A percentile compares a stretch with the other conserved stretches of the same genome.
phyloP scores from a whole-genome alignment of 805 yeast genomes.

The Metschnikowia sp. region DNA sequence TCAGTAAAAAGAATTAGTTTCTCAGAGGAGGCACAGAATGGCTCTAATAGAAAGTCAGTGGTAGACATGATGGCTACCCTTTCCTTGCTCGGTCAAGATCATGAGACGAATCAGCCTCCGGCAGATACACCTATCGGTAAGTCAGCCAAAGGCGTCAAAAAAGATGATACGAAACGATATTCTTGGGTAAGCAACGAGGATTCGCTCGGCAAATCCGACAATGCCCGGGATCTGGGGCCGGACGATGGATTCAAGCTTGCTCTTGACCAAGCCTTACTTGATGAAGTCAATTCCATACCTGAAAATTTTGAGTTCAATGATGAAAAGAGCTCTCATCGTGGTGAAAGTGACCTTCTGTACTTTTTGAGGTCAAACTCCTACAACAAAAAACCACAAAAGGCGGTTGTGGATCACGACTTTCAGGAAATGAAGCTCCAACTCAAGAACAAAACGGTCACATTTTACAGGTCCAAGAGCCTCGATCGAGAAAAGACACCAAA shows the following conservation, averaged over 20 bases:
- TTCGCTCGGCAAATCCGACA: conserved; percentile 12
- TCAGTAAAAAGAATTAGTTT: neutral
- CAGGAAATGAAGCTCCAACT: conserved; percentile 36
- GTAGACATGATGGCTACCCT: conserved; percentile 29
- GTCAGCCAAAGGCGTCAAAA: neutral
- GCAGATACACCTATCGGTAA: neutral
- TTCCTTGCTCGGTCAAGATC: conserved; percentile 17
- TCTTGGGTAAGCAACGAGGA: conserved; percentile 34
- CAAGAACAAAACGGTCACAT: conserved; percentile 39
- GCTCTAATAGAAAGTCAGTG: conserved; percentile 21
- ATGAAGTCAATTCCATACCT: conserved; percentile 35
- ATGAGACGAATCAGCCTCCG: neutral
- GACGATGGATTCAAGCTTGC: conserved; percentile 2
- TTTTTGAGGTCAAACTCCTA: conserved; percentile 38
- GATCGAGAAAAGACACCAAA: conserved; percentile 11
- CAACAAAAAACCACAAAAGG: conserved; percentile 34
- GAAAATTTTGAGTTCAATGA: conserved; percentile 40
- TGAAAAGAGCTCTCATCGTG: conserved; percentile 6
- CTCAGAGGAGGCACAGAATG: neutral
- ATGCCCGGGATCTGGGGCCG: neutral
- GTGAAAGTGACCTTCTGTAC: neutral
- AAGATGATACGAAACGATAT: conserved; percentile 13
- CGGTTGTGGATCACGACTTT: conserved; percentile 21
- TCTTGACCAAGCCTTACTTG: conserved; percentile 30
- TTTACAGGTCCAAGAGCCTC: conserved; percentile 28